Evolutionary conservation across 768 basidiomycete genomes (phyloP).

Genomic region (Brasilioporus rufonigricans): DNA sequence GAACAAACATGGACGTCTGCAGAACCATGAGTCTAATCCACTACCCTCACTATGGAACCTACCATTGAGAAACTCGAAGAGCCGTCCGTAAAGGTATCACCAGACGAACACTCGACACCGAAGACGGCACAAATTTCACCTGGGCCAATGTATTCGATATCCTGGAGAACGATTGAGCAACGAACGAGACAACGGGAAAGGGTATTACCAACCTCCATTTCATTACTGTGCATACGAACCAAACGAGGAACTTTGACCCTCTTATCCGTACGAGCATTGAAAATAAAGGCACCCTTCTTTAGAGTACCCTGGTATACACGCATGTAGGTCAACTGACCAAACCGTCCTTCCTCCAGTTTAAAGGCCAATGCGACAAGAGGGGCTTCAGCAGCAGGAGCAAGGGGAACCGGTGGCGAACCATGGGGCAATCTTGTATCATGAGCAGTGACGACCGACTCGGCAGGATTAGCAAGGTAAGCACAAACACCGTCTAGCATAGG

Average conservation of each 20-base stretch:
- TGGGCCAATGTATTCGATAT: conserved; percentile 89
- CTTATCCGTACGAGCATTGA: conserved; percentile 93
- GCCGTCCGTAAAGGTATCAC: conserved; percentile 97
- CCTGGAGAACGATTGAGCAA: conserved; percentile 42
- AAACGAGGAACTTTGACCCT: conserved; percentile 94
- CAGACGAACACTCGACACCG: conserved; percentile 96
- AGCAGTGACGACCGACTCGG: conserved; percentile 75
- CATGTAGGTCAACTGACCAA: conserved; percentile 98
- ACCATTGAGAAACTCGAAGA: conserved; percentile 93
- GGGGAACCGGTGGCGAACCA: conserved; percentile 64
- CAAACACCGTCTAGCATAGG: conserved; percentile 93
- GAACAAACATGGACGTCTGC: conserved; percentile 97
- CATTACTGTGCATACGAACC: conserved; percentile 97
- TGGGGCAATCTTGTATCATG: conserved; percentile 75
- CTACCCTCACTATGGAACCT: conserved; percentile 17
- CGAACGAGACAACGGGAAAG: not conserved
- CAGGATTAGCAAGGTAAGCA: conserved; percentile 88
- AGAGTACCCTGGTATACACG: conserved; percentile 94
- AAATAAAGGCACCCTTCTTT: conserved; percentile 82
- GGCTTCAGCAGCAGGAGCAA: conserved; percentile 80
- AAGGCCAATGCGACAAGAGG: conserved; percentile 94
- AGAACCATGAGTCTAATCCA: not conserved
- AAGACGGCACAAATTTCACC: conserved; percentile 99
- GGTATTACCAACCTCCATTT: conserved; percentile 81
- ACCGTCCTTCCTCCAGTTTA: conserved; percentile 97